Base-by-base conservation (phyloP, 306 rosid species). In the Potentilla sterilis region DNA sequence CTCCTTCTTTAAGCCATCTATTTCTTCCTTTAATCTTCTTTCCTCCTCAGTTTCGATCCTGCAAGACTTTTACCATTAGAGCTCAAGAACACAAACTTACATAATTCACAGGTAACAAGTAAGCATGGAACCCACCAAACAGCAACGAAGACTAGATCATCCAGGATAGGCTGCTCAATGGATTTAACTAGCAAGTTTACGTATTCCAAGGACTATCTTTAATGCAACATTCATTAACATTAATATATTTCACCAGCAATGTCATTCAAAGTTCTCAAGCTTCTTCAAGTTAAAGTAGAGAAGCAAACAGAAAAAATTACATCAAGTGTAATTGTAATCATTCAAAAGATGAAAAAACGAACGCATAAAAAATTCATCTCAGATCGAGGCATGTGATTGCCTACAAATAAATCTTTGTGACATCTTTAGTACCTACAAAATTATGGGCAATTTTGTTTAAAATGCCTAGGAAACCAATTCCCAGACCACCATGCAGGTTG, bases 21-120 rank as follows among this genome's bases (percentile, higher is more conserved):
- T 86, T 87, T 90, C 96, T 75, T 90, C 96, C 87, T 92, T 92
- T 78, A 95, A 89, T 37, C 63, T 67, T 63, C 67, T 90, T 81
- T 95, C 99, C 85, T 88, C 91, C 65, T 12, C 84, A 9, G 97
- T 83, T 89, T 95, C 96, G 7, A 83, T 85, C 88, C 99, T 95
- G 97, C 74, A 87, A 86, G 49, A 69, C 69, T 68, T 4, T 19
- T 64, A 73, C 41, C 9, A 52, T 73, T 24, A 70, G 79, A 78
- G 77, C 79, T 84, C 82, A 83, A 75, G 43, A 84, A 46, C 79
- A 78, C 74, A 76, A 80, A 46, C 74, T 24, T 73, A 28, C 18
- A 40, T 43, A 72, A 79, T 16, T 59, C 16, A 46, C 37, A 52
- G 58, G 48, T 24, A 6, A 72, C 54, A 78, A 11, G 14, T 7